Conservation (phyloP, 768 basidiomycete species). For the Tubosaeta sp. region DNA sequence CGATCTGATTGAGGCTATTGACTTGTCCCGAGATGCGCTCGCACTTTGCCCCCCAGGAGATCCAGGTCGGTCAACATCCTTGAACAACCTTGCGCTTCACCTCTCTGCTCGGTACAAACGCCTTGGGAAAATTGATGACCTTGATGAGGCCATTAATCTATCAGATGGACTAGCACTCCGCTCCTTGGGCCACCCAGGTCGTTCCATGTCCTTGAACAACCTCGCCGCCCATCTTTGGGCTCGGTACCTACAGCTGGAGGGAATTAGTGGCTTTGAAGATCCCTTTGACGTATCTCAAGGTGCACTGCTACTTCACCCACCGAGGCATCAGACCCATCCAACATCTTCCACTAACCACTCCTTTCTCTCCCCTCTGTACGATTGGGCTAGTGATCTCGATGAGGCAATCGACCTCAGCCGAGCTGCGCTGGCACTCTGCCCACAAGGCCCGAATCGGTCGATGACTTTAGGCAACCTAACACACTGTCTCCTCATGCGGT, state of each 20-base stretch:
- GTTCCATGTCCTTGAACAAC: not conserved
- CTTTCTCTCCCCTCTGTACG: not conserved
- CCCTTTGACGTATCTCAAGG: not conserved
- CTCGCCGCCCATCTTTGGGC: not conserved
- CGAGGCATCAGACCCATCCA: not conserved
- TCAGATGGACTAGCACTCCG: not conserved
- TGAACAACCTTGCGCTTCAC: not conserved
- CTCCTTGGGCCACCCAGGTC: not conserved
- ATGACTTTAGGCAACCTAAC: not conserved
- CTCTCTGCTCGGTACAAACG: not conserved
- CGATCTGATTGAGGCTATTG: not conserved
- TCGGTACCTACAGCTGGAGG: not conserved
- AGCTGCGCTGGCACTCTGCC: not conserved
- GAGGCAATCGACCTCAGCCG: too few relatives aligned
- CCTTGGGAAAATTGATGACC: not conserved
- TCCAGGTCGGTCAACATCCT: not conserved
- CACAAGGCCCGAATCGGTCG: not conserved
- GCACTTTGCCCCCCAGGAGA: not conserved
- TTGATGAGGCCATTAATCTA: not conserved
- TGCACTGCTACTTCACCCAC: not conserved
- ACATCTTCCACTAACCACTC: not conserved
- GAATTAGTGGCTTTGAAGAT: not conserved
- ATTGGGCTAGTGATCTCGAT: not conserved
- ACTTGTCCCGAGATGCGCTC: not conserved
- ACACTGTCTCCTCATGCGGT: not conserved